Percentiles rank a stretch among this genome's conserved stretches.
Evolutionary conservation across 495 filamentous ascomycete species (phyloP).

Genomic region (Aspergillus sclerotiicarbonarius): DNA sequence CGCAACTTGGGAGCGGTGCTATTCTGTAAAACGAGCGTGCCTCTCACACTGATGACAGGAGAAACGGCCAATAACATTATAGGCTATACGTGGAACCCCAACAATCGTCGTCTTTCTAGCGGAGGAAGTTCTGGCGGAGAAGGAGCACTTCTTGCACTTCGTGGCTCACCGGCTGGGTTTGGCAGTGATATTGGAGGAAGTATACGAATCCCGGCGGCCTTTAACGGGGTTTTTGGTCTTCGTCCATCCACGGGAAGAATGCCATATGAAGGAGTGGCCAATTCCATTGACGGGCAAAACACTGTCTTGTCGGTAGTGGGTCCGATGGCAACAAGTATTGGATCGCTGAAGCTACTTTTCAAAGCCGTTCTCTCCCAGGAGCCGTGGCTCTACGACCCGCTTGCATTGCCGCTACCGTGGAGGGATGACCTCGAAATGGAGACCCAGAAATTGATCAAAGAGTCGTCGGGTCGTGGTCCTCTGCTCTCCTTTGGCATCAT

Average conservation of each 20-base stretch:
- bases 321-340: constrained; percentile 49
- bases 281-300: constrained; percentile 60
- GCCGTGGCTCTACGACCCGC: constrained; percentile 66
- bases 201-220: constrained; percentile 64
- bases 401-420: constrained; percentile 64
- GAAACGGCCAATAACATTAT: constrained; percentile 60
- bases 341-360: constrained; percentile 51
- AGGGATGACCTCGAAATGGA: constrained; percentile 47
- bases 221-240: constrained; percentile 60
- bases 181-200: constrained; percentile 74
- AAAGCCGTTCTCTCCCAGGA: constrained; percentile 55
- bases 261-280: constrained; percentile 44
- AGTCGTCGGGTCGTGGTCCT: constrained; percentile 18
- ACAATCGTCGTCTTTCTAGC: constrained; percentile 45
- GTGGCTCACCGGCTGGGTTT: constrained; percentile 56
- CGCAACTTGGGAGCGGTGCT: constrained; percentile 58
- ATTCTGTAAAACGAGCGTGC: constrained; percentile 65
- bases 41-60: constrained; percentile 58
- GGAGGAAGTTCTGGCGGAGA: constrained; percentile 65
- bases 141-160: constrained; percentile 54
- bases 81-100: constrained; percentile 49
- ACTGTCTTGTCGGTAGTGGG: constrained; percentile 57
- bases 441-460: constrained; percentile 40
- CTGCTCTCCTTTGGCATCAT: constrained; percentile 53
- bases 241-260: constrained; percentile 46